Conservation (phyloP, 345 rosid genomes). For the Salix koriyanagi region DNA sequence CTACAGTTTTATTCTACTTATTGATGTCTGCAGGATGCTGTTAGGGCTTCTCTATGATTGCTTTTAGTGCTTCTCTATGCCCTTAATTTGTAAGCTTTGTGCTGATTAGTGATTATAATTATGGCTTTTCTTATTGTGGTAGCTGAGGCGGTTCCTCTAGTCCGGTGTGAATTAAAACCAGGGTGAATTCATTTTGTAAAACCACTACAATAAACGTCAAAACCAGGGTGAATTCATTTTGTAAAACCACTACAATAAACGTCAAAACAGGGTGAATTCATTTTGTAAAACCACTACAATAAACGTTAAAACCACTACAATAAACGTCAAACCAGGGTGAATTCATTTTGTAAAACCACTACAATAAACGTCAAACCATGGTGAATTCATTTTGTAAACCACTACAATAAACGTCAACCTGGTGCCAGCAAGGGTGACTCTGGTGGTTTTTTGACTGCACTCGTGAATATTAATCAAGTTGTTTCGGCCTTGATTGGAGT, state of each 20-base stretch:
- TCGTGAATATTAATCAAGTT: too few relatives aligned
- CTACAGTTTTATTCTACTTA: background rate
- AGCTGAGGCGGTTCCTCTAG: background rate
- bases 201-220: background rate
- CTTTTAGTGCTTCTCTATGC: background rate
- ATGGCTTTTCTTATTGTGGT: background rate
- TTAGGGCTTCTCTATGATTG: background rate
- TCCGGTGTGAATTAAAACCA: background rate
- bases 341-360: too few relatives aligned
- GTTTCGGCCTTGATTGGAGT: too few relatives aligned
- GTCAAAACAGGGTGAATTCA: too few relatives aligned
- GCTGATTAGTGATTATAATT: background rate
- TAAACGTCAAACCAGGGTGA: too few relatives aligned
- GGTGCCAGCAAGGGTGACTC: background rate
- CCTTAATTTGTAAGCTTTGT: background rate
- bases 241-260: too few relatives aligned
- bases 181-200: background rate
- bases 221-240: too few relatives aligned
- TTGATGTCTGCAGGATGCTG: background rate
- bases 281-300: too few relatives aligned
- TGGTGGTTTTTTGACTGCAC: too few relatives aligned
- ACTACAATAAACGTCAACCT: background rate
- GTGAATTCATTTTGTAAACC: background rate
- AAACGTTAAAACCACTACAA: too few relatives aligned
- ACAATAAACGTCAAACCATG: too few relatives aligned